Evolutionary conservation across 176 grass and related monocot genomes (phyloP).

Genomic region (Oryza longistaminata): DNA sequence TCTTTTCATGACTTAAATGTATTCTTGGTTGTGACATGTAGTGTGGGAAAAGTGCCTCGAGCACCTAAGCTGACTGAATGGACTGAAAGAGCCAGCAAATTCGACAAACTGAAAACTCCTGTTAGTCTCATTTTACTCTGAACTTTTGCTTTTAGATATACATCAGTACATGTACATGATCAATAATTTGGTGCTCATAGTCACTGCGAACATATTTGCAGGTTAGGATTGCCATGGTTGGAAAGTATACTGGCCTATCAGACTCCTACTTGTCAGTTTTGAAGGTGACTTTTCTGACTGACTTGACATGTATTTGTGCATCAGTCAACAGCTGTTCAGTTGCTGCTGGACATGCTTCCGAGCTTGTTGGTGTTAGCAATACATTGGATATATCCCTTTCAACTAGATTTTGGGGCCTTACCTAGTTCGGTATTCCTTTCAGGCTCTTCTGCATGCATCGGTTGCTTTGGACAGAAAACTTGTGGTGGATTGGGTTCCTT

Average conservation of each 20-base stretch:
- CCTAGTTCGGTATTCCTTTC: slow-evolving; percentile 2
- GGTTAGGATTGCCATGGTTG: slow-evolving; percentile 88
- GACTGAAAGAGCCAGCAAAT: slow-evolving; percentile 72
- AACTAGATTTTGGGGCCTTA: neutral
- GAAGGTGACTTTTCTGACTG: slow-evolving; percentile 49
- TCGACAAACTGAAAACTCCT: slow-evolving; percentile 60
- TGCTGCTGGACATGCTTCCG: neutral
- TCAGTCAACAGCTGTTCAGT: neutral
- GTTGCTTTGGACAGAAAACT: slow-evolving; percentile 77
- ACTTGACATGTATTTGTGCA: neutral
- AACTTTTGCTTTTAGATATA: neutral
- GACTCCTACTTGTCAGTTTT: slow-evolving; percentile 82
- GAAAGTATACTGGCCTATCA: slow-evolving; percentile 74
- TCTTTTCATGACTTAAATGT: neutral
- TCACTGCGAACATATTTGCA: slow-evolving; percentile 38
- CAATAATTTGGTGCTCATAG: neutral
- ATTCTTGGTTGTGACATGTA: slow-evolving; percentile 32
- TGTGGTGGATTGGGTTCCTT: slow-evolving; percentile 92
- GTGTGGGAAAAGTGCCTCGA: slow-evolving; percentile 41
- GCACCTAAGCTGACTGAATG: slow-evolving; percentile 70
- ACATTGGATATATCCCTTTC: neutral
- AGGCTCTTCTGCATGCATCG: slow-evolving; percentile 91
- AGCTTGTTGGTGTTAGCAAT: neutral
- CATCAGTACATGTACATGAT: neutral
- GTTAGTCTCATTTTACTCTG: slow-evolving; percentile 36